Conservation (phyloP, 257 asterid genomes). For the Henckelia pumila region DNA sequence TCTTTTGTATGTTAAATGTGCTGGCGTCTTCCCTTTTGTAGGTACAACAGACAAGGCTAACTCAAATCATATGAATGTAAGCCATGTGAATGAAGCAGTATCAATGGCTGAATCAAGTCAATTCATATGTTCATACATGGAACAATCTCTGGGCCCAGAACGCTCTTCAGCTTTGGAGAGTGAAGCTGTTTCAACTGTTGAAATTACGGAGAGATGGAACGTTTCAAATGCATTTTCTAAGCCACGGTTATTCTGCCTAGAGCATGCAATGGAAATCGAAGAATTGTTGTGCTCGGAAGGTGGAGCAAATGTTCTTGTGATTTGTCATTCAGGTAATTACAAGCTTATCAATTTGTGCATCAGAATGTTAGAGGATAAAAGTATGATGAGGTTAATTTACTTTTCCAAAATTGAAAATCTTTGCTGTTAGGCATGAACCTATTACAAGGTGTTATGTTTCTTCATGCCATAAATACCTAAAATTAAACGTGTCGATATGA, state of each 20-base stretch:
- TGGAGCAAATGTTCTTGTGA: conserved; percentile 83
- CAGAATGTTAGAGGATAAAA: conserved; percentile 5
- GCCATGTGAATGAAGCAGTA: conserved; percentile 26
- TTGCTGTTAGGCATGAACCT: not conserved
- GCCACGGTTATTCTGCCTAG: conserved; percentile 87
- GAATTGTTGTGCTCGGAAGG: conserved; percentile 60
- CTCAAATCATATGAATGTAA: conserved; percentile 25
- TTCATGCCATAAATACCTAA: not conserved
- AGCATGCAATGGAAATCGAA: conserved; percentile 91
- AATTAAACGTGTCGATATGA: not conserved
- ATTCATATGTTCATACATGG: conserved; percentile 19
- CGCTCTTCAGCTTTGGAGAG: conserved; percentile 28
- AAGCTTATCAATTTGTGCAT: conserved; percentile 18
- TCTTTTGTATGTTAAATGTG: not conserved
- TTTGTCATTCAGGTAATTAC: conserved; percentile 91
- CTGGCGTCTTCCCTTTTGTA: conserved; percentile 26
- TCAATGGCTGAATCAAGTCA: conserved; percentile 33
- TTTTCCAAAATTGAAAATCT: not conserved
- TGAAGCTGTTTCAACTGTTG: conserved; percentile 33
- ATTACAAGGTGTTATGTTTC: not conserved
- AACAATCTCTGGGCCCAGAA: conserved; percentile 28
- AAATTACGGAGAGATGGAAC: conserved; percentile 43
- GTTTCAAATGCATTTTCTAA: conserved; percentile 38
- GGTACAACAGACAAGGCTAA: conserved; percentile 34
- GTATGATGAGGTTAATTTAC: not conserved